Percentiles rank a stretch among this genome's conserved stretches.
phyloP scores from a whole-genome alignment of 2,329 filamentous ascomycete genomes.

The Cladosporium cucumerinum region DNA sequence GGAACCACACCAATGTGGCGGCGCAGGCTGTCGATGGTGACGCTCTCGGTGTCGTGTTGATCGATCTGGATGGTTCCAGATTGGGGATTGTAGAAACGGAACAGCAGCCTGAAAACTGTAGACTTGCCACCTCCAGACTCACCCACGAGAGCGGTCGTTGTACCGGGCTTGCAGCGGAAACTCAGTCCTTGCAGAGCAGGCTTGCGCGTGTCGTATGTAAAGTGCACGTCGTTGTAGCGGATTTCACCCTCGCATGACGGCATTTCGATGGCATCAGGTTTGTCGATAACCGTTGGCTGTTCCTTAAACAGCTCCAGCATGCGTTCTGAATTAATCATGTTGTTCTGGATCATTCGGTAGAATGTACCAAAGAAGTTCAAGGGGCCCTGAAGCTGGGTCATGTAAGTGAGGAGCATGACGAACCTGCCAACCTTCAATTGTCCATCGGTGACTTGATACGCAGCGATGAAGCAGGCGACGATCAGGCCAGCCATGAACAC shows the following conservation, averaged over 20 bases:
- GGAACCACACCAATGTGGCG: slow-evolving; percentile 92
- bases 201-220: slow-evolving; percentile 83
- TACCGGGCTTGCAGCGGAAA: slow-evolving; percentile 84
- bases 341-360: slow-evolving; percentile 91
- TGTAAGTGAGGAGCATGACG: slow-evolving; percentile 68
- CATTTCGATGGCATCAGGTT: slow-evolving; percentile 61
- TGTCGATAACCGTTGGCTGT: slow-evolving; percentile 83
- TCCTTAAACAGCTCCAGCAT: slow-evolving; percentile 96
- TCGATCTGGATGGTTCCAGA: slow-evolving; percentile 81
- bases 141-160: slow-evolving; percentile 91
- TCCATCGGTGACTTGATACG: slow-evolving; percentile 64
- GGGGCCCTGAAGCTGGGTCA: slow-evolving; percentile 68
- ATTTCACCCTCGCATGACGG: slow-evolving; percentile 74
- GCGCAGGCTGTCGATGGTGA: slow-evolving; percentile 92
- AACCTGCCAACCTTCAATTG: slow-evolving; percentile 64
- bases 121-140: slow-evolving; percentile 97
- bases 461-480: slow-evolving; percentile 66
- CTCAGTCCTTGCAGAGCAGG: slow-evolving; percentile 78
- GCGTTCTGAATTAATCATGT: slow-evolving; percentile 95
- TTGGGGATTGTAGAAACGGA: slow-evolving; percentile 89
- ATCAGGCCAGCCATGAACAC: slow-evolving; percentile 64
- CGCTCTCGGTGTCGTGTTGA: slow-evolving; percentile 69
- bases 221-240: slow-evolving; percentile 82
- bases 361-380: slow-evolving; percentile 83
- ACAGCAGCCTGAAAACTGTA: slow-evolving; percentile 90